Percentiles rank a stretch among this genome's conserved stretches.
Conservation (phyloP, 306 rosid species). For the Trifolium fragiferum region DNA sequence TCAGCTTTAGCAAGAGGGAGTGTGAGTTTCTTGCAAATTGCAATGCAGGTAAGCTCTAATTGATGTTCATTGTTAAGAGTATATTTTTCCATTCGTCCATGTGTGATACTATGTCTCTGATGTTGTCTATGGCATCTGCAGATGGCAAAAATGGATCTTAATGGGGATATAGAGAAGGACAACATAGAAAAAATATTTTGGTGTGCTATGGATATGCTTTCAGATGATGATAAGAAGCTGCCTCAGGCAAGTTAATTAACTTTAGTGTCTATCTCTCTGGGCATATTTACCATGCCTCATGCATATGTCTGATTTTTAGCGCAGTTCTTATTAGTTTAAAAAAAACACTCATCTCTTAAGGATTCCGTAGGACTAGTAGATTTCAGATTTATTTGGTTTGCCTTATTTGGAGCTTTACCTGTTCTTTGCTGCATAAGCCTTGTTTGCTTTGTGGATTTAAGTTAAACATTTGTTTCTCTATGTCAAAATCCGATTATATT, state of each 20-base stretch:
- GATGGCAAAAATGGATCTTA: constrained; percentile 98
- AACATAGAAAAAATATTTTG: constrained; percentile 80
- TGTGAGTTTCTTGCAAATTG: constrained; percentile 92
- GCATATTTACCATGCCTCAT: background rate
- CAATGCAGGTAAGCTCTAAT: constrained; percentile 82
- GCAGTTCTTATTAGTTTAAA: too few species aligned
- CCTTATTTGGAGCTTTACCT: constrained; percentile 11
- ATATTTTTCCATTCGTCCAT: constrained; percentile 6
- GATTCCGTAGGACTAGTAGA: background rate
- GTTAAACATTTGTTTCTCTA: constrained; percentile 4
- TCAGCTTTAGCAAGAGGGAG: constrained; percentile 97
- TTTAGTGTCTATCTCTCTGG: background rate
- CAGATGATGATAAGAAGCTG: constrained; percentile 94
- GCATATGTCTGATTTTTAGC: constrained; percentile 17
- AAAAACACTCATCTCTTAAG: background rate
- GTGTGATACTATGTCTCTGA: constrained; percentile 9
- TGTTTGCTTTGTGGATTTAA: background rate
- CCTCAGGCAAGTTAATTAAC: constrained; percentile 77
- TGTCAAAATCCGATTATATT: background rate
- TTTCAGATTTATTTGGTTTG: constrained; percentile 10
- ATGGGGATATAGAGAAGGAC: constrained; percentile 80
- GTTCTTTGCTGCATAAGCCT: constrained; percentile 9
- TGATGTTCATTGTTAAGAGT: constrained; percentile 11
- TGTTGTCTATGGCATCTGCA: constrained; percentile 44
- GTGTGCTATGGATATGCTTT: constrained; percentile 99